These are phyloP conservation scores for Trichoderma sp. DNA, from an alignment of 2,329 filamentous ascomycete genomes.

Conservation along the genomic window DNA sequence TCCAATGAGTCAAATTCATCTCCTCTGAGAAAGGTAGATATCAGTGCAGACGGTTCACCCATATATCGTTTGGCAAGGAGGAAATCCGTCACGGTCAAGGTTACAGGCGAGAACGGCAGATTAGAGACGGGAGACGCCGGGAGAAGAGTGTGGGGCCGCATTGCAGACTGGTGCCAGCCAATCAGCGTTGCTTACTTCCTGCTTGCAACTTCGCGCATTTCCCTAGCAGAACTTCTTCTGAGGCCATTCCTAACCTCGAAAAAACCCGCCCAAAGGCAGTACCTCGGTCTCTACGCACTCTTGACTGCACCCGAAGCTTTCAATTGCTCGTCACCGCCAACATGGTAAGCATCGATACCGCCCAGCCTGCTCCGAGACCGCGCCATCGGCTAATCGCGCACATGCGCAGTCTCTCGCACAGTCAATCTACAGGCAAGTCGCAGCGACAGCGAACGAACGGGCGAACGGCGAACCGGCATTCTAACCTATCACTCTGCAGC, in stretches of 20 bases:
- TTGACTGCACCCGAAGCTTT: conserved; percentile 35
- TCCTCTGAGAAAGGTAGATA: too few species aligned
- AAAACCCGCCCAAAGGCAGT: conserved; percentile 36
- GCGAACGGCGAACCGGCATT: conserved; percentile 29
- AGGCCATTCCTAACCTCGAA: conserved; percentile 35
- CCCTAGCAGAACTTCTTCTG: conserved; percentile 40
- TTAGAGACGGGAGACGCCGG: conserved; percentile 22
- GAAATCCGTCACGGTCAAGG: background rate
- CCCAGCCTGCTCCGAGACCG: conserved; percentile 1
- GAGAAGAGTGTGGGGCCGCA: conserved; percentile 34
- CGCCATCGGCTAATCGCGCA: conserved; percentile 43
- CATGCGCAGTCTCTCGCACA: conserved; percentile 42
- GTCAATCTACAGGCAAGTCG: conserved; percentile 47
- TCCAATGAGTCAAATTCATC: too few species aligned
- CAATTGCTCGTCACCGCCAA: conserved; percentile 40
- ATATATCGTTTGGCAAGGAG: too few species aligned
- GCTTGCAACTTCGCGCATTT: conserved; percentile 42
- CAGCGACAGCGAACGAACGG: conserved; percentile 32
- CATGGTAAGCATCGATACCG: conserved; percentile 41
- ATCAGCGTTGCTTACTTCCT: conserved; percentile 40
- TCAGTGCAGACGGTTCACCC: background rate
- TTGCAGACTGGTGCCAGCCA: conserved; percentile 32
- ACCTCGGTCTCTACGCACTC: conserved; percentile 35
- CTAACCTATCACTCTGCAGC: conserved; percentile 54
- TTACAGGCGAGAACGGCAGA: too few species aligned